phyloP scores from a whole-genome alignment of 1,284 basidiomycete genomes.

The Lentinula novae-zelandiae region DNA sequence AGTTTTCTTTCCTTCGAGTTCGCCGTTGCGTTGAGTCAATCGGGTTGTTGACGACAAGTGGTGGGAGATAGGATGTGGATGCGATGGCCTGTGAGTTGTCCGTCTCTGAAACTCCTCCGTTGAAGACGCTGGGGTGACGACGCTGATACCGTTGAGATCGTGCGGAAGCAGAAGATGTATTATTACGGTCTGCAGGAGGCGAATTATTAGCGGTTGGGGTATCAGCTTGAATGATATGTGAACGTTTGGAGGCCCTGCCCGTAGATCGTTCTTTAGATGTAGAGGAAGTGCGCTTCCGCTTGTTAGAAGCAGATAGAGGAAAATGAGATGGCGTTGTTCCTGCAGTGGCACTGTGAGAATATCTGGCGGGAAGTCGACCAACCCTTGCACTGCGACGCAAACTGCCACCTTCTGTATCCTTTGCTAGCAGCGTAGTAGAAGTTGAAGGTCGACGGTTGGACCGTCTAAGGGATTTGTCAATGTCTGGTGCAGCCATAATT shows the following conservation, averaged over 20 bases:
- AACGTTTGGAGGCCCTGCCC: background rate
- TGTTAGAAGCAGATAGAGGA: background rate
- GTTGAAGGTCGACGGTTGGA: background rate
- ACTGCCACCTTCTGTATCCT: background rate
- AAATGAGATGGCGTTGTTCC: background rate
- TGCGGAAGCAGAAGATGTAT: background rate
- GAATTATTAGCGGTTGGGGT: background rate
- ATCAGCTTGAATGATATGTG: background rate
- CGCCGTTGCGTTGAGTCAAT: background rate
- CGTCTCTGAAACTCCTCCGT: background rate
- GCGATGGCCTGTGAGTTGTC: background rate
- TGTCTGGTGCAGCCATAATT: background rate
- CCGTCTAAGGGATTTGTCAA: background rate
- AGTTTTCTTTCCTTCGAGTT: background rate
- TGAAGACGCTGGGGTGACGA: slow-evolving; percentile 4
- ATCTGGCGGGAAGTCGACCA: background rate
- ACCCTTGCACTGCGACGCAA: slow-evolving; percentile 3
- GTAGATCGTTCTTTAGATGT: background rate
- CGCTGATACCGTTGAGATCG: background rate
- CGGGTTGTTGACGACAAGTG: background rate
- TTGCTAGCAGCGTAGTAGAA: background rate
- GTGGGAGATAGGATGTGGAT: background rate
- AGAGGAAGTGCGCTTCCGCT: slow-evolving; percentile 3
- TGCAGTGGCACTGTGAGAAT: background rate
- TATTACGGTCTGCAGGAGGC: background rate